Evolutionary conservation across 164 flowering plant genomes (phyloP).

Genomic region (Annona squamosa): DNA sequence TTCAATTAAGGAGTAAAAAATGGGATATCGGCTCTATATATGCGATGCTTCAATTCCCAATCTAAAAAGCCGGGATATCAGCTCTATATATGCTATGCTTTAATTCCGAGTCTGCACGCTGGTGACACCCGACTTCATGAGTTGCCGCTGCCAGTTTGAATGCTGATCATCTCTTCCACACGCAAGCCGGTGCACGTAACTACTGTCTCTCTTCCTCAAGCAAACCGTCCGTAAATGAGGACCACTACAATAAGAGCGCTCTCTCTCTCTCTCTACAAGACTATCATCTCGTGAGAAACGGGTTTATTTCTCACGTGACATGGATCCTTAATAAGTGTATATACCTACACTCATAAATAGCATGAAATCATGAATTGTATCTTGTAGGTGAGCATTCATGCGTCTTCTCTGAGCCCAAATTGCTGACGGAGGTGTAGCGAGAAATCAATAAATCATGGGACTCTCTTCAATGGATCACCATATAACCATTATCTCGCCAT

Average conservation of each 20-base stretch:
- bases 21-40: no score
- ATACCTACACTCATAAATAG: slow-evolving; percentile 14
- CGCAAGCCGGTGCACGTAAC: background rate
- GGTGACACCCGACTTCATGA: background rate
- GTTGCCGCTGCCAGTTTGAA: background rate
- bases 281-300: background rate
- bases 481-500: background rate
- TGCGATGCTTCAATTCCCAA: no score
- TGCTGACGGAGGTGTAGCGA: slow-evolving; percentile 5
- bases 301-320: background rate
- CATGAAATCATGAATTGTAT: slow-evolving; percentile 12
- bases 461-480: background rate
- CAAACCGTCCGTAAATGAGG: background rate
- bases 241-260: background rate
- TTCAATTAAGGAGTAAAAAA: no score
- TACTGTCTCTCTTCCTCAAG: background rate
- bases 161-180: background rate
- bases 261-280: background rate
- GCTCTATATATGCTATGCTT: no score
- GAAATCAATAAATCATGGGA: background rate
- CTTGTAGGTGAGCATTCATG: slow-evolving; percentile 16
- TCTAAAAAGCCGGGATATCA: no score
- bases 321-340: background rate
- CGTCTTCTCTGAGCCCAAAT: slow-evolving; percentile 5
- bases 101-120: no score